A percentile compares a stretch with the other conserved stretches of the same genome.
Evolutionary conservation across 2,329 filamentous ascomycete species (phyloP).

Genomic region (Xenosphaeropsis pyriputrescens): DNA sequence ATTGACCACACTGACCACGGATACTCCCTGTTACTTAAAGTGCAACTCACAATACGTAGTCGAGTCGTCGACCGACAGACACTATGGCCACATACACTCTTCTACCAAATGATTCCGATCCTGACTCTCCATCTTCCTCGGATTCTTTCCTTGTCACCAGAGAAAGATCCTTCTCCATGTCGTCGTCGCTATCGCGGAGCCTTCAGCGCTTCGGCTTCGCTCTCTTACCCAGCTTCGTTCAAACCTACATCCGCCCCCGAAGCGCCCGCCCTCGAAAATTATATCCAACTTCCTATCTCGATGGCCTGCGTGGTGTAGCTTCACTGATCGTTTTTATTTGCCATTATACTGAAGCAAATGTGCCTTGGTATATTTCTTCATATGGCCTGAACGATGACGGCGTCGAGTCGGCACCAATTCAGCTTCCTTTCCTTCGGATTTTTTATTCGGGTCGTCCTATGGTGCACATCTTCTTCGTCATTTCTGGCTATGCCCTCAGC

Average conservation of each 20-base stretch:
- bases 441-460: constrained; percentile 26
- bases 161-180: too few species aligned
- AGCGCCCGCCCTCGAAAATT: background rate
- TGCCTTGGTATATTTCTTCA: constrained; percentile 15
- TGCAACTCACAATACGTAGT: too few species aligned
- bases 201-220: background rate
- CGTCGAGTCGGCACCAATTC: constrained; percentile 16
- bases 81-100: too few species aligned
- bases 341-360: constrained; percentile 13
- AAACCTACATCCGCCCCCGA: background rate
- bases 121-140: too few species aligned
- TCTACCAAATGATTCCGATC: too few species aligned
- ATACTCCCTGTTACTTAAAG: too few species aligned
- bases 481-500: constrained; percentile 30
- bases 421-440: constrained; percentile 27
- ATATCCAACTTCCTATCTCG: constrained; percentile 27
- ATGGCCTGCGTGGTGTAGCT: constrained; percentile 29
- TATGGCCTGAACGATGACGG: constrained; percentile 11
- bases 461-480: constrained; percentile 32
- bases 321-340: constrained; percentile 27
- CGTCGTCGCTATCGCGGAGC: too few species aligned
- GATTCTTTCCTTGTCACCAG: too few species aligned
- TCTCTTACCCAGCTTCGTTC: background rate
- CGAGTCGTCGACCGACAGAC: too few species aligned
- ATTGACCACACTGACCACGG: too few species aligned